Evolutionary conservation across 352 stramenopile species (phyloP).

Genomic region (Globisporangium parvum): DNA sequence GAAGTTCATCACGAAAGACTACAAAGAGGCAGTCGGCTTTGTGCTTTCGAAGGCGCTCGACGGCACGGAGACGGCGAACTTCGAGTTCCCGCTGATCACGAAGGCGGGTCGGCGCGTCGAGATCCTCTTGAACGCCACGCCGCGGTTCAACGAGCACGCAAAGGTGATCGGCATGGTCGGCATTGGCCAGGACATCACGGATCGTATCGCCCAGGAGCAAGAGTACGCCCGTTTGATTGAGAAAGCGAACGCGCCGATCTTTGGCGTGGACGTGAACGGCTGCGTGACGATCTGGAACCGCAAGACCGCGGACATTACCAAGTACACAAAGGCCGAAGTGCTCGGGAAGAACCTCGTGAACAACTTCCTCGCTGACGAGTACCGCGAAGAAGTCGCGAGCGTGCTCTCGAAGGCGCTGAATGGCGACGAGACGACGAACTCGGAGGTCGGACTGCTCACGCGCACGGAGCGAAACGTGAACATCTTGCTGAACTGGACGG

Average conservation of each 20-base stretch:
- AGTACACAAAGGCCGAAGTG: constrained; percentile 39
- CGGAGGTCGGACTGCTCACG: constrained; percentile 76
- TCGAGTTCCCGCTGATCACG: constrained; percentile 54
- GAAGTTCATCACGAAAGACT: constrained; percentile 61
- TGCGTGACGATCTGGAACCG: constrained; percentile 52
- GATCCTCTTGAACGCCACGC: constrained; percentile 45
- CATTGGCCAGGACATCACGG: constrained; percentile 85
- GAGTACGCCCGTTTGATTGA: constrained; percentile 55
- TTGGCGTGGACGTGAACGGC: constrained; percentile 60
- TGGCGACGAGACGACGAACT: constrained; percentile 72
- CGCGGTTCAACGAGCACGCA: constrained; percentile 70
- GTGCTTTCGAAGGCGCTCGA: constrained; percentile 33
- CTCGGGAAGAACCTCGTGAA: constrained; percentile 42
- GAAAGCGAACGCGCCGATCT: constrained; percentile 59
- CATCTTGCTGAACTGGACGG: constrained; percentile 67
- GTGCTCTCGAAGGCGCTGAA: constrained; percentile 55
- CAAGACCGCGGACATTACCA: constrained; percentile 42
- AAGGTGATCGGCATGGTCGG: constrained; percentile 83
- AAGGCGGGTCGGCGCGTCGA: constrained; percentile 40
- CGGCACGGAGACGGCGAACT: constrained; percentile 47
- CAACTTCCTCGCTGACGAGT: constrained; percentile 55
- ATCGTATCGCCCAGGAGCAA: constrained; percentile 67
- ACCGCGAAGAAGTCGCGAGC: constrained; percentile 33
- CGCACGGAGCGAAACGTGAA: constrained; percentile 55
- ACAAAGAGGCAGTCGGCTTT: constrained; percentile 21